phyloP scores from a whole-genome alignment of 208 protist genomes.

The Pavlovales sp. region DNA sequence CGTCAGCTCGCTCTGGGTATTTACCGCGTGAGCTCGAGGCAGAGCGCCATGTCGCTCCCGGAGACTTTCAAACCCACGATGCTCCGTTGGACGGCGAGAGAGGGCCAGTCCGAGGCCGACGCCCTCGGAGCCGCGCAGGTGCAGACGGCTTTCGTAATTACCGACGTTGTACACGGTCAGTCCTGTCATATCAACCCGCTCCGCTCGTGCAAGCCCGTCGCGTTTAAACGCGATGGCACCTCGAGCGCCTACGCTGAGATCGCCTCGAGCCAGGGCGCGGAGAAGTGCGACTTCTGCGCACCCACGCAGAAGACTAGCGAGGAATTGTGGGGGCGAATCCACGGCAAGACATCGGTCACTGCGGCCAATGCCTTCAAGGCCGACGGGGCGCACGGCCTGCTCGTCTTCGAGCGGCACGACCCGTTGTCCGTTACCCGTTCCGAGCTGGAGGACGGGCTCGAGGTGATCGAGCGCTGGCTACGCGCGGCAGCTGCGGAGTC shows the following conservation, averaged over 20 bases:
- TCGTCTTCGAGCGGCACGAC: background rate
- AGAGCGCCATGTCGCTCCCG: background rate
- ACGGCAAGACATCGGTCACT: background rate
- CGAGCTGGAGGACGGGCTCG: background rate
- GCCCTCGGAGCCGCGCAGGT: background rate
- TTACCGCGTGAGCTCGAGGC: too few relatives aligned
- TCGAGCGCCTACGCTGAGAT: background rate
- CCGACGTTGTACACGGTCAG: background rate
- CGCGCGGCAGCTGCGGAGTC: too few relatives aligned
- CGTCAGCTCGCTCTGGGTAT: too few relatives aligned
- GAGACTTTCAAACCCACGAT: background rate
- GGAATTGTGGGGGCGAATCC: background rate
- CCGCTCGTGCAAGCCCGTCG: background rate
- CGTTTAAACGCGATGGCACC: background rate
- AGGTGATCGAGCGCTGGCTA: background rate
- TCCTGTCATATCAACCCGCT: background rate
- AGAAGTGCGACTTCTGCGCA: background rate
- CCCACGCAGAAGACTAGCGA: background rate
- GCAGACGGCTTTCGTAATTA: background rate
- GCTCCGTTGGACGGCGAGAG: background rate
- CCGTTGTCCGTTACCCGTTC: background rate
- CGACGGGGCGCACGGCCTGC: background rate
- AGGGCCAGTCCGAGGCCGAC: background rate
- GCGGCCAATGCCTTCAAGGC: background rate
- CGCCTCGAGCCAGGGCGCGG: too few relatives aligned